phyloP scores from a whole-genome alignment of 148 eudicot species.

The Cornus suecica region DNA sequence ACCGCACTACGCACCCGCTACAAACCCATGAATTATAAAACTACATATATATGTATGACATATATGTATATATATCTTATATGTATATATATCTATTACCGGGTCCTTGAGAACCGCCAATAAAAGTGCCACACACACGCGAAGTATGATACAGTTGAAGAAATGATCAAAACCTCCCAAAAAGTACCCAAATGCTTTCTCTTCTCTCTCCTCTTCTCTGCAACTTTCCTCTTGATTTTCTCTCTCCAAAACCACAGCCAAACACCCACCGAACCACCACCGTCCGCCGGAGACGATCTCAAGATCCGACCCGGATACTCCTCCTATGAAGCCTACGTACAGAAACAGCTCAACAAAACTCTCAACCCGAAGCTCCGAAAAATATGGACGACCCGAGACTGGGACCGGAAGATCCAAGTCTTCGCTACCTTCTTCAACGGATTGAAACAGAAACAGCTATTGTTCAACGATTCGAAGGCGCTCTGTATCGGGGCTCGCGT shows the following conservation, averaged over 20 bases:
- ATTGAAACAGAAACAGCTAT: conserved; percentile 18
- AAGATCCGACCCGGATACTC: conserved; percentile 76
- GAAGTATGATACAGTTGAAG: conserved; percentile 8
- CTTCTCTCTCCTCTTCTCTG: conserved; percentile 31
- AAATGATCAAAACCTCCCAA: conserved; percentile 33
- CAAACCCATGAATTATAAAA: too few species aligned
- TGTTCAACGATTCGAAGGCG: conserved; percentile 39
- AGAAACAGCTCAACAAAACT: conserved; percentile 74
- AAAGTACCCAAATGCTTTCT: conserved; percentile 32
- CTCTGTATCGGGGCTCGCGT: conserved; percentile 84
- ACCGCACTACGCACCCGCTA: conserved; percentile 13
- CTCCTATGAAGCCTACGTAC: conserved; percentile 61
- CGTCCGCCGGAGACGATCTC: conserved; percentile 30
- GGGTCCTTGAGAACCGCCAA: background rate
- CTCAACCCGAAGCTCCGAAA: conserved; percentile 72
- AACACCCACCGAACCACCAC: background rate
- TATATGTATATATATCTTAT: background rate
- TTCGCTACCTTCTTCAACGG: conserved; percentile 53
- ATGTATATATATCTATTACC: background rate
- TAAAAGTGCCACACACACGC: background rate
- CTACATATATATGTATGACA: too few species aligned
- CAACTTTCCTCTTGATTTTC: conserved; percentile 32
- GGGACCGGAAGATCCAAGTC: conserved; percentile 72
- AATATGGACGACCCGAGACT: conserved; percentile 76
- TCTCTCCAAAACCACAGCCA: conserved; percentile 19